Conservation (phyloP, 768 basidiomycete genomes). For the Termitomyces sp. region DNA sequence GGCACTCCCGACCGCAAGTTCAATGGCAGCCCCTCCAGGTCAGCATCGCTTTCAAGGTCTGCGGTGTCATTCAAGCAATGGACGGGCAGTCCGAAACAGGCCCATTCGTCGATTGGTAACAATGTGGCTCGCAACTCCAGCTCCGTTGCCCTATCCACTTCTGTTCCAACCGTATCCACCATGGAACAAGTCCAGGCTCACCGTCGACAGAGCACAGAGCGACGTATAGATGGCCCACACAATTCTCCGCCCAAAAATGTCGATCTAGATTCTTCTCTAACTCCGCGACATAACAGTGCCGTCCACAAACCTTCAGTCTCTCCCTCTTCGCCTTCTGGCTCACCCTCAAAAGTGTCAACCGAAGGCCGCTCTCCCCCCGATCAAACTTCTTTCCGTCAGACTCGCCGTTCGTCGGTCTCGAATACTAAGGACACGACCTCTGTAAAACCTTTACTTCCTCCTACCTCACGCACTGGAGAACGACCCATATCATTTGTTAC, state of each 20-base stretch:
- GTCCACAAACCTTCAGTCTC: constrained; percentile 38
- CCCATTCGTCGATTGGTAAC: constrained; percentile 30
- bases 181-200: constrained; percentile 37
- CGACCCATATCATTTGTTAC: constrained; percentile 21
- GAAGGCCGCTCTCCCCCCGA: constrained; percentile 26
- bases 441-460: constrained; percentile 14
- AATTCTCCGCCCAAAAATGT: constrained; percentile 58
- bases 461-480: constrained; percentile 19
- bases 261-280: constrained; percentile 46
- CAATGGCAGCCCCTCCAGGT: constrained; percentile 36
- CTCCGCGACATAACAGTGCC: constrained; percentile 34
- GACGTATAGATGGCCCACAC: constrained; percentile 38
- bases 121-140: constrained; percentile 36
- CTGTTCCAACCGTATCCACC: constrained; percentile 41
- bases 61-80: constrained; percentile 40
- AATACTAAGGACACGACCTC: constrained; percentile 11
- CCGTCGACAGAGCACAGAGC: constrained; percentile 50
- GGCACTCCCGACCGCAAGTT: constrained; percentile 40
- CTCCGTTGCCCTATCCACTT: constrained; percentile 34
- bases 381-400: constrained; percentile 13
- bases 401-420: constrained; percentile 27
- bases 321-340: constrained; percentile 35
- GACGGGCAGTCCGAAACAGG: constrained; percentile 49
- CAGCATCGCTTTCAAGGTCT: constrained; percentile 24
- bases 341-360: constrained; percentile 32